Base-by-base conservation (phyloP, 202 grass and related monocot species). In the Dendrocalamus latiflorus region DNA sequence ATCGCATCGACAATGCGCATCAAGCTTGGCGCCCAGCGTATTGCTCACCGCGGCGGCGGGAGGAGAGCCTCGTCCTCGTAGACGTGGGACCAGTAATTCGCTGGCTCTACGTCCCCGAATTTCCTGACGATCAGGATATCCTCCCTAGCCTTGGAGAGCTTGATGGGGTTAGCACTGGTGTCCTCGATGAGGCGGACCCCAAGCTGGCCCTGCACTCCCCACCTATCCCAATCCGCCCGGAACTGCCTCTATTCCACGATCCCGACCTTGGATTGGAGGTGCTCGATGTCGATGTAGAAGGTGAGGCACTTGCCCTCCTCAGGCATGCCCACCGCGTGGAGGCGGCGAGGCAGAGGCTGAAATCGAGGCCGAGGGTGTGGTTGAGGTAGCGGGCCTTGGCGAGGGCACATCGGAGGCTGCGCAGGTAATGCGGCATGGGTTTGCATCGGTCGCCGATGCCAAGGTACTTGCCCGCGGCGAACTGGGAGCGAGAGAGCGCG, bases 381-480 rank as follows among this genome's bases (percentile, higher is more conserved):
- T 92, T 91, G 63, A 97, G 84, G 72, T 84, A 91, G 37, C 69
- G 88, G 6, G 82, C 91, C 78, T 97, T 79, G 4, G 86, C 71
- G 6, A 97, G 82, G 66, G 85, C 74, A 60, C 90, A 95, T 59
- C 88, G 86, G 58, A 91, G 77, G 83, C 90, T 90, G 70, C 82
- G 83, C 17, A 95, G 74, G 82, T 90, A 95, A 74, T 90, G 90
- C 22, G 76, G 87, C 90, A 95, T 95, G 48, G 74, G 84, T 72
- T 92, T 90, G 88, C 93, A 95, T 8, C 93, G 70, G 55, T 95
- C 90, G 21, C 90, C 85, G 17, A 90, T 90, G 13, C 93, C 85
- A 16, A 85, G 49, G 81, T 92, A 95, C 26, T 75, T 78, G 5
- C 90, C 85, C 15, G 38, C 39, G 67, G 47, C 71, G 56, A 95